Base-by-base conservation (phyloP, 345 rosid species). In the Eucalyptus albens region DNA sequence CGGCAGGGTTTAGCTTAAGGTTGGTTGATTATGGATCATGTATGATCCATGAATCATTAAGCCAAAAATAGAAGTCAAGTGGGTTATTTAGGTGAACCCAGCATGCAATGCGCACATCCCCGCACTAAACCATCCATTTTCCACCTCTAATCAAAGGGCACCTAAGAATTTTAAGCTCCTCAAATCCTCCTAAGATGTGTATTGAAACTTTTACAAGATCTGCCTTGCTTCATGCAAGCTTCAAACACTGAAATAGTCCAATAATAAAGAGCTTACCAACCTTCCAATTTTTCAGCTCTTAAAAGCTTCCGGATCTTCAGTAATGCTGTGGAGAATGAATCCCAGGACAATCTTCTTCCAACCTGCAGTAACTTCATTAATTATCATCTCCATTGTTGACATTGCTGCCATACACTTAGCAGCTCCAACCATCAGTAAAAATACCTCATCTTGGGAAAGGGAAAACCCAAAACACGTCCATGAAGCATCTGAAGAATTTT, bases 261-360 rank as follows among this genome's bases (percentile, higher is more conserved):
- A 90, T 42, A 89, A 11, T 29, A 50, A 67, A 90, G 91, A 56
- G 80, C 87, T n/a, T 45, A 88, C 93, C 21, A 91, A 95, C 98
- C 98, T 93, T 92, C 95, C 89, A 94, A 88, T 33, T 94, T 95
- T 89, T 88, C 91, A 89, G 92, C 93, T 89, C 87, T 90, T 86
- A 97, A 83, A 82, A 92, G 92, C 91, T 90, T 93, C 85, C 93
- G 92, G 91, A 95, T 91, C 93, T 94, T 95, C 90, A 91, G 77
- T 80, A 97, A 91, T 90, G 96, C 93, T 89, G 90, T 88, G 44
- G 95, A 92, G 91, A 95, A 96, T 90, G 93, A 91, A 90, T 95
- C 96, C 42, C 89, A 86, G 29, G 96, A 91, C 67, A 86, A 77
- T 88, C 91, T 93, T 90, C 94, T 95, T 88, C 94, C 93, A 62